These are phyloP conservation scores for Pyrenophora seminiperda DNA, from an alignment of 2,329 filamentous ascomycete genomes.

Conservation along the genomic window DNA sequence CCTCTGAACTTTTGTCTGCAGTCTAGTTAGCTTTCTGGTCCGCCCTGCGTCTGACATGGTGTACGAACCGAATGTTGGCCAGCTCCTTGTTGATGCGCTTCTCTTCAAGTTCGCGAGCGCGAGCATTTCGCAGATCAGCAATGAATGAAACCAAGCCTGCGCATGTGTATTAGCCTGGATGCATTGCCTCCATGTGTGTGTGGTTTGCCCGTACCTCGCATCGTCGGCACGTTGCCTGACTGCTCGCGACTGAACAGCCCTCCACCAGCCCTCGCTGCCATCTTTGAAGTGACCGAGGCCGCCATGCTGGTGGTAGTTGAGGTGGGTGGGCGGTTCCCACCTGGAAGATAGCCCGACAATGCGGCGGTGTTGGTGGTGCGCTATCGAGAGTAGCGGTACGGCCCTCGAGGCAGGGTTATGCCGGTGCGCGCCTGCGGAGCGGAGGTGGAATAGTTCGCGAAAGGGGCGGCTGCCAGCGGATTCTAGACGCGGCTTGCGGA, in stretches of 20 bases:
- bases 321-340: conserved; percentile 42
- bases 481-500: conserved; percentile 24
- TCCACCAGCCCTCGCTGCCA: conserved; percentile 47
- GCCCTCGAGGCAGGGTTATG: conserved; percentile 32
- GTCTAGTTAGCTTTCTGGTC: conserved; percentile 30
- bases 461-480: conserved; percentile 27
- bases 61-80: conserved; percentile 82
- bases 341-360: conserved; percentile 35
- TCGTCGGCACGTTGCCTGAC: conserved; percentile 49
- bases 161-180: conserved; percentile 18
- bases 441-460: conserved; percentile 24
- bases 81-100: conserved; percentile 99
- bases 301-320: conserved; percentile 31
- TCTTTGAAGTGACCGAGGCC: conserved; percentile 38
- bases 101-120: conserved; percentile 94
- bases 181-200: neutral
- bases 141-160: conserved; percentile 94
- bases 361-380: conserved; percentile 23
- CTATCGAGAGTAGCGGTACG: conserved; percentile 8
- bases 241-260: conserved; percentile 51
- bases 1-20: conserved; percentile 89
- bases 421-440: conserved; percentile 26
- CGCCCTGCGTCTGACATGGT: conserved; percentile 6
- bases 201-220: conserved; percentile 43
- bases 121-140: conserved; percentile 90